Evolutionary conservation across 1,284 basidiomycete species (phyloP).

Genomic region (Tylopilus microsporus): DNA sequence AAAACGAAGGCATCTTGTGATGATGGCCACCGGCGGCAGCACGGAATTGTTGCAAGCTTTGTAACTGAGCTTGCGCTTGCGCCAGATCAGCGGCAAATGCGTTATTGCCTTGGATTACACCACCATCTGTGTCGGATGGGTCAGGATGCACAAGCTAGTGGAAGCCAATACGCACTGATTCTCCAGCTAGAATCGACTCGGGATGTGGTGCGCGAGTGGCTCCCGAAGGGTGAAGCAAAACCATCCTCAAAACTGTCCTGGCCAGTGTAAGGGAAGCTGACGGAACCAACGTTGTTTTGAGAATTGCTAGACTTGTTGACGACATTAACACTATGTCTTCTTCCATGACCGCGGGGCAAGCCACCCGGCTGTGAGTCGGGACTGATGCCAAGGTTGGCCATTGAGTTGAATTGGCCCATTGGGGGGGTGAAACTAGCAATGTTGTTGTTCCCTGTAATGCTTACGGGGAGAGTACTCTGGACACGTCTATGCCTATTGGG

Average conservation of each 20-base stretch:
- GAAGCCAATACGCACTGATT: constrained; percentile 56
- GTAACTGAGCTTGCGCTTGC: constrained; percentile 93
- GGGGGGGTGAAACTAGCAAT: constrained; percentile 50
- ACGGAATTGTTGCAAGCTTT: constrained; percentile 95
- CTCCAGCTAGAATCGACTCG: constrained; percentile 83
- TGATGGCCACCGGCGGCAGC: constrained; percentile 93
- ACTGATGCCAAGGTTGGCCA: constrained; percentile 53
- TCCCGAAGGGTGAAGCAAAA: constrained; percentile 57
- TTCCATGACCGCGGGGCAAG: constrained; percentile 78
- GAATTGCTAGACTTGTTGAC: constrained; percentile 61
- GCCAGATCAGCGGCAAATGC: constrained; percentile 78
- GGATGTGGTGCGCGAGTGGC: constrained; percentile 74
- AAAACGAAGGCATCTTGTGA: constrained; percentile 95
- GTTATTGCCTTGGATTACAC: constrained; percentile 62
- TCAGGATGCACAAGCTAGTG: constrained; percentile 4
- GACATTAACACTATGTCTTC: constrained; percentile 93
- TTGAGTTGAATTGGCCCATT: constrained; percentile 65
- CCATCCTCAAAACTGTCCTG: constrained; percentile 75
- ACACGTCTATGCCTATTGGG: constrained; percentile 80
- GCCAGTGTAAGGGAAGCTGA: constrained; percentile 45
- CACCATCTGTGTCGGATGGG: constrained; percentile 50
- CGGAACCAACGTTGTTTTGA: constrained; percentile 45
- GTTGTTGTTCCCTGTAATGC: constrained; percentile 41
- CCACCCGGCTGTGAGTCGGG: constrained; percentile 62
- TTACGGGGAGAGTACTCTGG: constrained; percentile 77